These are phyloP conservation scores for Polygonum aviculare DNA, from an alignment of 148 eudicot genomes.

Conservation along the genomic window DNA sequence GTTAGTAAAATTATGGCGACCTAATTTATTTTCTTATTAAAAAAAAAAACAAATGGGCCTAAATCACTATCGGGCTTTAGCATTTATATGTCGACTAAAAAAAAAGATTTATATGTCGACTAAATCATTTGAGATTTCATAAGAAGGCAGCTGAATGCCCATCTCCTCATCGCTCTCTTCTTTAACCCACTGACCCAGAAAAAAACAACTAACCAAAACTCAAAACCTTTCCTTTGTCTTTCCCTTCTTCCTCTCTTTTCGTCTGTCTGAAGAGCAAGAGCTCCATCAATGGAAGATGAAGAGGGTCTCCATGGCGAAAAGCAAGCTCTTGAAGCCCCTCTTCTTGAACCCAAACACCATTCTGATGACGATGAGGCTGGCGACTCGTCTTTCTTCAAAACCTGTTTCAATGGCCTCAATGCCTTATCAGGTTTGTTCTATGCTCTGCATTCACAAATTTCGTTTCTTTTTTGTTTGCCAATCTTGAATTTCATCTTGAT, in stretches of 20 bases:
- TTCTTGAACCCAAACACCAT: background rate
- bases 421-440: conserved; percentile 33
- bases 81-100: no score
- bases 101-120: no score
- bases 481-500: background rate
- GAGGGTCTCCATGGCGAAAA: background rate
- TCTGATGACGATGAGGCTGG: conserved; percentile 10
- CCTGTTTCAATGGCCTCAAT: conserved; percentile 47
- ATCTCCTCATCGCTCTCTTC: no score
- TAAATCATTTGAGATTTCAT: no score
- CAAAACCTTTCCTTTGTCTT: background rate
- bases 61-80: no score
- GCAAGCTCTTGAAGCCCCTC: background rate
- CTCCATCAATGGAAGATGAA: conserved; percentile 2
- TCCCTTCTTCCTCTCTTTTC: background rate
- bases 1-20: no score
- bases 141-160: no score
- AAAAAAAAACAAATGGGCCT: no score
- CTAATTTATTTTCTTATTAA: no score
- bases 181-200: background rate
- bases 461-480: background rate
- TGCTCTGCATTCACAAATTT: background rate
- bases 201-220: background rate
- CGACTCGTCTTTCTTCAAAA: conserved; percentile 35
- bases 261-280: background rate